Base-by-base conservation (phyloP, 352 stramenopile genomes). In the Thraustochytrium striatum region DNA sequence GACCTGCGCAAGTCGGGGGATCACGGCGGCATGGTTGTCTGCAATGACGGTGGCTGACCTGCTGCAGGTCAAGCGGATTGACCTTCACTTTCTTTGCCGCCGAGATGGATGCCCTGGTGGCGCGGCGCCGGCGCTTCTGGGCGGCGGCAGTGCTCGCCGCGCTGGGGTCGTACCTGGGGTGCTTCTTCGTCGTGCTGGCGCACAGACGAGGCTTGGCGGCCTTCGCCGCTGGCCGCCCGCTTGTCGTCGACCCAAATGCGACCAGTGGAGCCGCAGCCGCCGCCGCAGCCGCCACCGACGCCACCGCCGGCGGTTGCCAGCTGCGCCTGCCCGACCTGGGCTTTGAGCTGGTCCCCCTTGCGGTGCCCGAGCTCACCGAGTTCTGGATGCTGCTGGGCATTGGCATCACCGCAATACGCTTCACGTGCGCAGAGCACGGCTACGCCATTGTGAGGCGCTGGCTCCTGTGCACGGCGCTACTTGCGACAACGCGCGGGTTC, bases 111-210 rank as follows among this genome's bases (percentile, higher is more conserved):
- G n/a, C n/a, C n/a, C n/a, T n/a, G n/a, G n/a, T n/a, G n/a, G n/a
- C n/a, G n/a, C n/a, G n/a, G n/a, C n/a, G n/a, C n/a, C 59, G 59
- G 35, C 35, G 59, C 5, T 38, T 70, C 16, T 52, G 28, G 16
- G 59, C 53, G 43, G 65, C 33, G 11, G 21, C 52, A 7, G 11
- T 75, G 11, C 30, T 62, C 2, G 39, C 32, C 41, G 19, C 61
- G n/a, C 0, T 8, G 41, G 52, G 65, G 41, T 61, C 61, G 65
- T 75, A 75, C 65, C 65, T 75, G 43, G 65, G 65, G 8, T 75
- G 43, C 30, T 30, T 62, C 41, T 50, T 75, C 16, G 25, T 75
- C 13, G 32, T 75, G 13, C 19, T 75, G 9, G 65, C 65, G 32
- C 65, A 75, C 39, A 21, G 65, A 61, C 21, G 21, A 3, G 65